Evolutionary conservation across 352 stramenopile species (phyloP).

Genomic region (Globisporangium barbulae): DNA sequence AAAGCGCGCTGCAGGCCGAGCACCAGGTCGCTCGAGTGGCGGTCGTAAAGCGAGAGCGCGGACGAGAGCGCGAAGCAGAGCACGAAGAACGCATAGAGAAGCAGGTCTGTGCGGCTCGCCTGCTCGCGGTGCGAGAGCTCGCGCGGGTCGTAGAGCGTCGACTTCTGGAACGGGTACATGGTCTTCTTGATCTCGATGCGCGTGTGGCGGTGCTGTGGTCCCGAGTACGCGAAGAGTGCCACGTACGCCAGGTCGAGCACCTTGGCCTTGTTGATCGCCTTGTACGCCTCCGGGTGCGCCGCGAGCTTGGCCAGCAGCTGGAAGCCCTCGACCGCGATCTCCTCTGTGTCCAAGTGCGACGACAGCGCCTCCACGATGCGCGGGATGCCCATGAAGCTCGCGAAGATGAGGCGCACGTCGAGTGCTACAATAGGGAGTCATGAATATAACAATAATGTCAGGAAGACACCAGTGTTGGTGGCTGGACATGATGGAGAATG

Average conservation of each 20-base stretch:
- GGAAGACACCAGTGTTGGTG: background rate
- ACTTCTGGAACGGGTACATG: conserved; percentile 67
- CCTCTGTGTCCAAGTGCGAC: conserved; percentile 64
- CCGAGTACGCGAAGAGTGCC: conserved; percentile 63
- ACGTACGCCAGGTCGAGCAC: conserved; percentile 72
- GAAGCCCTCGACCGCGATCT: conserved; percentile 73
- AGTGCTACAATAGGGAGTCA: conserved; percentile 23
- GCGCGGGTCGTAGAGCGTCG: conserved; percentile 51
- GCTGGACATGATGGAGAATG: background rate
- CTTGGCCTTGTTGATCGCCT: conserved; percentile 54
- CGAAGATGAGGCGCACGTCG: conserved; percentile 43
- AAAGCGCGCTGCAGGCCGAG: conserved; percentile 24
- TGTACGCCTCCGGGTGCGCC: conserved; percentile 36
- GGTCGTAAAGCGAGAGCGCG: conserved; percentile 38
- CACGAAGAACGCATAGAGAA: conserved; percentile 44
- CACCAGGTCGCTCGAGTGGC: conserved; percentile 34
- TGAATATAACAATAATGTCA: background rate
- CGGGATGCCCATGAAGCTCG: conserved; percentile 50
- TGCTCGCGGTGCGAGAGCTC: conserved; percentile 47
- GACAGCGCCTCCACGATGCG: conserved; percentile 64
- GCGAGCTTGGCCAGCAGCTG: conserved; percentile 59
- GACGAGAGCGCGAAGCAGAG: conserved; percentile 45
- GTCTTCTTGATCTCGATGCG: conserved; percentile 60
- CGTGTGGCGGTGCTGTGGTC: conserved; percentile 57
- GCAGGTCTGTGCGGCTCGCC: conserved; percentile 35